A percentile compares a stretch with the other conserved stretches of the same genome.
phyloP scores from a whole-genome alignment of 2,329 filamentous ascomycete species.

The Teratosphaeria zuluensis region DNA sequence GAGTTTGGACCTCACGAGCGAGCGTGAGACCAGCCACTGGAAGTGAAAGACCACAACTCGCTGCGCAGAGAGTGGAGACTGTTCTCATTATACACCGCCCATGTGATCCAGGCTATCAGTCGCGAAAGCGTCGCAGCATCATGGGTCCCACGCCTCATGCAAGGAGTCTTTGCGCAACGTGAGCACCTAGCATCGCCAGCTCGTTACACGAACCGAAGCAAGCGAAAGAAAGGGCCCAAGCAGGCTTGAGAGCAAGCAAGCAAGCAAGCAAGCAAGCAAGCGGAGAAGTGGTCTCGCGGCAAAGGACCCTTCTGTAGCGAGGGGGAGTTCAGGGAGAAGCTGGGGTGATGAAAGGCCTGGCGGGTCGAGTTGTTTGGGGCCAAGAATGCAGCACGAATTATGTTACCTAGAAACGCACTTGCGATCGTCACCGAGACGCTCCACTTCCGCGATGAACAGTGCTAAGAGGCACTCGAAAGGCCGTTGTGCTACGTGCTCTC shows the following conservation, averaged over 20 bases:
- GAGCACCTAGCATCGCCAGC: neutral
- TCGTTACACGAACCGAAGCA: neutral
- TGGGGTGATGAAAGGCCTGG: neutral
- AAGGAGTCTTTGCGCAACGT: neutral
- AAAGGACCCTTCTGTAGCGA: neutral
- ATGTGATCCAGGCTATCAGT: neutral
- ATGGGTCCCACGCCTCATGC: neutral
- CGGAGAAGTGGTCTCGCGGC: neutral
- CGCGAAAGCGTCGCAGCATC: neutral
- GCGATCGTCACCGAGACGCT: neutral
- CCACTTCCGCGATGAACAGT: neutral
- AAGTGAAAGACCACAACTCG: constrained; percentile 50
- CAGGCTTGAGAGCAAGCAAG: neutral
- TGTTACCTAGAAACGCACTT: neutral
- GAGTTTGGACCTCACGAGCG: constrained; percentile 9
- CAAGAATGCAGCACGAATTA: neutral
- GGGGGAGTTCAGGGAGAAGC: neutral
- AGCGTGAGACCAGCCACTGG: constrained; percentile 43
- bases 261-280: neutral
- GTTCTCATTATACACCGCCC: constrained; percentile 10
- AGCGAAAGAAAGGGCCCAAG: neutral
- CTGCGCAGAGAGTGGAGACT: constrained; percentile 43
- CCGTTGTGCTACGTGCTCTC: neutral
- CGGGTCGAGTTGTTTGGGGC: neutral
- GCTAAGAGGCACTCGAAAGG: neutral